Base-by-base conservation (phyloP, 208 protist genomes). In the Trypanosoma grayi region DNA sequence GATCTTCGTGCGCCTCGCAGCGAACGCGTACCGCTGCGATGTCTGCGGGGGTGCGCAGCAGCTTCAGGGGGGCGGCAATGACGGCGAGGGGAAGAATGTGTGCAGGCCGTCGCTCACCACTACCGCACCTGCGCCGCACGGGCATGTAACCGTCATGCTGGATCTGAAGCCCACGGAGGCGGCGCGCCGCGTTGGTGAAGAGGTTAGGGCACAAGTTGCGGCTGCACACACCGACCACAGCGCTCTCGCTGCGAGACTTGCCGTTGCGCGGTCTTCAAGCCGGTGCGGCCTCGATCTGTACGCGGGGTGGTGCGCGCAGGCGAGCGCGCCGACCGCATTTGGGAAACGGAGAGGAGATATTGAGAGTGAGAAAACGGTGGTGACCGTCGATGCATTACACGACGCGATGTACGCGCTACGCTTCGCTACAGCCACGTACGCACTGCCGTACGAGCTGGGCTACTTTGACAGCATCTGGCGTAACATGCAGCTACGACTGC, bases 391-490 rank as follows among this genome's bases (percentile, higher is more conserved):
- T 2, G 20, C 30, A 13, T 7, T 65, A 22, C 48, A 76, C 31
- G 37, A 60, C 10, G 76, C 77, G 16, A 54, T 72, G 41, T 86
- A 91, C 65, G 55, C 75, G 7, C 69, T 77, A 0, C 87, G 83
- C 24, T 93, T 89, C 59, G 87, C 87, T 2, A 57, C 81, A 13
- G 79, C 79, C 4, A 66, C 69, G 36, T 93, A 93, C 62, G 87
- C 81, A 0, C 66, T 91, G 40, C 81, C 87, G 0, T 93, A 88
- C 53, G 87, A 93, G 53, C 67, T 88, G 22, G 85, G 85, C 44
- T 87, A 85, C 65, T 87, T 93, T 46, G 75, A 75, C 10, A 82
- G 65, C 36, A 36, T 81, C 41, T 53, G 44, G 2, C 74, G 79
- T 22, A 37, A 77, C 45, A 34, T 70, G 9, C 77, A 76, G 60